Percentiles rank a stretch among this genome's conserved stretches.
These are phyloP conservation scores for Geotrichum ghanense DNA, from an alignment of 805 yeast genomes.

Conservation along the genomic window DNA sequence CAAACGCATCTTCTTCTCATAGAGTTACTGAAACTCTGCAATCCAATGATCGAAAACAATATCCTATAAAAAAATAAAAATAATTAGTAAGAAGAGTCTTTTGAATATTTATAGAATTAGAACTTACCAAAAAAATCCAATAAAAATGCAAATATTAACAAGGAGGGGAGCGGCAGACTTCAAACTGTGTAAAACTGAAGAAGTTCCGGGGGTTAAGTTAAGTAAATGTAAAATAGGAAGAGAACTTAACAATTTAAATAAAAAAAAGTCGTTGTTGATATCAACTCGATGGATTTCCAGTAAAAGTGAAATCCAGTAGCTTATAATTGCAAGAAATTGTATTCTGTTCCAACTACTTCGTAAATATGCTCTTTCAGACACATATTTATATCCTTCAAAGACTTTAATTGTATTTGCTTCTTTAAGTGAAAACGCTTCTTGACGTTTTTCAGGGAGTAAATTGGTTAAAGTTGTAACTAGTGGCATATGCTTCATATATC, in stretches of 20 bases:
- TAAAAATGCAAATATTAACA: slow-evolving; percentile 58
- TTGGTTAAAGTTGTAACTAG: not conserved
- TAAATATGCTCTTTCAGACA: slow-evolving; percentile 48
- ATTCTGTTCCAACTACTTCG: slow-evolving; percentile 79
- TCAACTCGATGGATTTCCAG: slow-evolving; percentile 43
- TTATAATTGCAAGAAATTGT: slow-evolving; percentile 58
- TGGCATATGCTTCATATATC: not conserved
- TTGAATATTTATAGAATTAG: too few species aligned
- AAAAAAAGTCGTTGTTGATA: slow-evolving; percentile 36
- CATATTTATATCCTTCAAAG: not conserved
- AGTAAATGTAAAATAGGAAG: slow-evolving; percentile 61
- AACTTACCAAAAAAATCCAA: slow-evolving; percentile 55
- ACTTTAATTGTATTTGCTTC: not conserved
- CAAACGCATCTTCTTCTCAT: slow-evolving; percentile 78
- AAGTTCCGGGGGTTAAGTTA: slow-evolving; percentile 66
- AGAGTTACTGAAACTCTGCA: slow-evolving; percentile 80
- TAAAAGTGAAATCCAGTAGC: slow-evolving; percentile 66
- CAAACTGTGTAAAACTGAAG: slow-evolving; percentile 59
- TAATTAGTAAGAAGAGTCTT: not conserved
- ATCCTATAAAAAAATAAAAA: slow-evolving; percentile 24
- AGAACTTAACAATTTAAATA: slow-evolving; percentile 66
- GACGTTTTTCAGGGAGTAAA: not conserved
- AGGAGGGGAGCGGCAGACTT: slow-evolving; percentile 66
- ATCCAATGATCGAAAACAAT: slow-evolving; percentile 75
- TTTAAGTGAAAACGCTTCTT: not conserved